phyloP scores from a whole-genome alignment of 805 yeast species.

The Torulaspora microellipsoides region DNA sequence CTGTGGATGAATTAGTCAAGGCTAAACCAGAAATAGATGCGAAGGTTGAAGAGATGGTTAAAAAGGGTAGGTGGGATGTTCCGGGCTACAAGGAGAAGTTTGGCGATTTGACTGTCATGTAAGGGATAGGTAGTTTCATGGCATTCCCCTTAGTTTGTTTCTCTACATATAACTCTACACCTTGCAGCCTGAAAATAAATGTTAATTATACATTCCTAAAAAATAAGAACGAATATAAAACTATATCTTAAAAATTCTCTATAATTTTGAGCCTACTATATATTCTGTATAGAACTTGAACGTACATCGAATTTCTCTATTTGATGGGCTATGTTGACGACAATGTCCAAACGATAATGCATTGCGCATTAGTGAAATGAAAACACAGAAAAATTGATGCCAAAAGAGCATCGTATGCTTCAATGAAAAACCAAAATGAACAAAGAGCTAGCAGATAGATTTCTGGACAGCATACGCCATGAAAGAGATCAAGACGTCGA shows the following conservation, averaged over 20 bases:
- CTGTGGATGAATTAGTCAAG: conserved; percentile 88
- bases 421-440: conserved; percentile 15
- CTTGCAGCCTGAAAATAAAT: conserved; percentile 3
- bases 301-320: too few species aligned
- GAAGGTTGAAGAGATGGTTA: conserved; percentile 90
- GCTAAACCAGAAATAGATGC: conserved; percentile 98
- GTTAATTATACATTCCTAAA: conserved; percentile 7
- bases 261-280: too few species aligned
- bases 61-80: conserved; percentile 95
- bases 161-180: background rate
- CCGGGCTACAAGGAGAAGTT: conserved; percentile 99
- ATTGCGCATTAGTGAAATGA: too few species aligned
- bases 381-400: too few species aligned
- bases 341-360: too few species aligned
- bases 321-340: too few species aligned
- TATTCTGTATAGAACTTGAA: too few species aligned
- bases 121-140: conserved; percentile 4
- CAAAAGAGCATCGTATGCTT: background rate
- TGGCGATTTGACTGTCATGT: conserved; percentile 94
- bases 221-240: background rate
- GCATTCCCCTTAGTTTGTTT: background rate
- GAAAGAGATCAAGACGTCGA: conserved; percentile 53
- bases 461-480: conserved; percentile 39
- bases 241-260: too few species aligned
- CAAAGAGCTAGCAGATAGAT: conserved; percentile 35